A percentile compares a stretch with the other conserved stretches of the same genome.
Conservation (phyloP, 2,329 filamentous ascomycete species). For the Penicillium sp. region DNA sequence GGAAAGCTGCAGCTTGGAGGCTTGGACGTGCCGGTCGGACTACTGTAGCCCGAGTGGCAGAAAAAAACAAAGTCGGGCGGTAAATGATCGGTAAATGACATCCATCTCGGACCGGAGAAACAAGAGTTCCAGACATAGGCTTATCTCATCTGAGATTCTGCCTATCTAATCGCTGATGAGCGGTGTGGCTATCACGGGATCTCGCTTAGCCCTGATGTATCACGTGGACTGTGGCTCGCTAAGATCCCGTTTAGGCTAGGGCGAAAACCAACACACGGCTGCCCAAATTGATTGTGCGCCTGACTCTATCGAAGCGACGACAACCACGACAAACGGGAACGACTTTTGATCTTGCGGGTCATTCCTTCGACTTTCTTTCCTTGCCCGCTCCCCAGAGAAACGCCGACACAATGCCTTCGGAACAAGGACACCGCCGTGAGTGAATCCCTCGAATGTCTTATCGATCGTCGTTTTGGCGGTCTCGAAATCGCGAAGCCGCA, state of each 20-base stretch:
- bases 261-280: slow-evolving; percentile 24
- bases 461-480: slow-evolving; percentile 15
- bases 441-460: slow-evolving; percentile 33
- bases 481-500: slow-evolving; percentile 10
- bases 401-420: slow-evolving; percentile 77
- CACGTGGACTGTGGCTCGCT: slow-evolving; percentile 25
- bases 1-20: slow-evolving; percentile 3
- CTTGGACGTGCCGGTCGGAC: slow-evolving; percentile 24
- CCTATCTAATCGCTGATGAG: slow-evolving; percentile 27
- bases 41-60: slow-evolving; percentile 31
- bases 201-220: slow-evolving; percentile 31
- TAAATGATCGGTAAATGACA: neutral
- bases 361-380: slow-evolving; percentile 42
- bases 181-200: slow-evolving; percentile 19
- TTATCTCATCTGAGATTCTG: slow-evolving; percentile 9
- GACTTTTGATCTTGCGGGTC: slow-evolving; percentile 32
- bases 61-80: neutral
- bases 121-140: neutral
- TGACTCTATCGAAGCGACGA: slow-evolving; percentile 40
- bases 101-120: slow-evolving; percentile 1
- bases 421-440: slow-evolving; percentile 86
- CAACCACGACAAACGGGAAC: slow-evolving; percentile 40
- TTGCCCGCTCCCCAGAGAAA: slow-evolving; percentile 43
- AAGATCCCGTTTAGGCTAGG: slow-evolving; percentile 38
- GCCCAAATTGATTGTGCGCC: slow-evolving; percentile 41